These are phyloP conservation scores for Rutstroemia sydowiana DNA, from an alignment of 2,329 filamentous ascomycete species.

Conservation along the genomic window DNA sequence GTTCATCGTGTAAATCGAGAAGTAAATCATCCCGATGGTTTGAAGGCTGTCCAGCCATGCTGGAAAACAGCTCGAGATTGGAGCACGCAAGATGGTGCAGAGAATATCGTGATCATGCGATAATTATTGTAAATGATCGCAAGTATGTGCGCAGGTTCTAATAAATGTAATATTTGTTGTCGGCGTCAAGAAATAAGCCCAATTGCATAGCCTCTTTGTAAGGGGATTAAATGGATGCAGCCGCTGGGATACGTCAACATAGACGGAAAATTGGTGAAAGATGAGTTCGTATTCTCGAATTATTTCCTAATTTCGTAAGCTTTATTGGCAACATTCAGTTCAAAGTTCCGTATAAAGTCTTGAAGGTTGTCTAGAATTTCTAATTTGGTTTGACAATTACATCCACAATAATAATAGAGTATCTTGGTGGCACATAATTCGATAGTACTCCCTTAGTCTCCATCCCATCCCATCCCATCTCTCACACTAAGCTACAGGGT, in stretches of 20 bases:
- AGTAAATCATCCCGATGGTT: constrained; percentile 49
- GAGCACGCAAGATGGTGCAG: constrained; percentile 23
- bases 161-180: not conserved
- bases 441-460: no score
- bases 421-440: not conserved
- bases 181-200: not conserved
- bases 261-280: not conserved
- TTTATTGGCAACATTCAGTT: not conserved
- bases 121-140: not conserved
- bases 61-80: constrained; percentile 28
- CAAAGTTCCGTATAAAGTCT: constrained; percentile 5
- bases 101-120: constrained; percentile 17
- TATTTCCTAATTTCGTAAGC: not conserved
- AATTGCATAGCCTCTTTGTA: constrained; percentile 17
- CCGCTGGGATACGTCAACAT: not conserved
- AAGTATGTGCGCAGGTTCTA: not conserved
- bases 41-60: constrained; percentile 55
- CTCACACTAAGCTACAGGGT: no score
- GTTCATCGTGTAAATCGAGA: constrained; percentile 66
- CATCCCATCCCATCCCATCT: no score
- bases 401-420: constrained; percentile 7
- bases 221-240: not conserved
- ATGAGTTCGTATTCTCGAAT: not conserved
- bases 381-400: constrained; percentile 9
- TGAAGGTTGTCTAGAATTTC: constrained; percentile 2